A percentile compares a stretch with the other conserved stretches of the same genome.
phyloP scores from a whole-genome alignment of 1,284 basidiomycete species.

The Pterulicium gracile region DNA sequence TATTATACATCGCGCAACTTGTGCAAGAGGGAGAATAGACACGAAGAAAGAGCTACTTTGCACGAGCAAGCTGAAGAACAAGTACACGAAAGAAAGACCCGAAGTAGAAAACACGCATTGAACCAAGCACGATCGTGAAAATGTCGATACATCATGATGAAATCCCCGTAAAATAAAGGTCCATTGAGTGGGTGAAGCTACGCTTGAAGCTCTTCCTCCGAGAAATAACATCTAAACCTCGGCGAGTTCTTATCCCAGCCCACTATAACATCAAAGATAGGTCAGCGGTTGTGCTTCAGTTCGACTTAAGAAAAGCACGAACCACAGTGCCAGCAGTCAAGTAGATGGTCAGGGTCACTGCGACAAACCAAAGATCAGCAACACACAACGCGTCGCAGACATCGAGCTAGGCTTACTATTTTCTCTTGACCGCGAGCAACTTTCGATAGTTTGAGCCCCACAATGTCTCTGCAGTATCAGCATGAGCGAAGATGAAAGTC shows the following conservation, averaged over 20 bases:
- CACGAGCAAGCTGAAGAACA: too few relatives aligned
- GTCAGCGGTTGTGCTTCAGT: too few relatives aligned
- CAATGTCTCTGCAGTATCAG: constrained; percentile 26
- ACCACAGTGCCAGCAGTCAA: constrained; percentile 57
- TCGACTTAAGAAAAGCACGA: not conserved
- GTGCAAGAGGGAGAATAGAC: too few relatives aligned
- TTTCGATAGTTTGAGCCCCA: constrained; percentile 42
- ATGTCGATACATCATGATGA: too few relatives aligned
- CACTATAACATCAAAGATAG: not conserved
- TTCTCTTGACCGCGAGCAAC: constrained; percentile 38
- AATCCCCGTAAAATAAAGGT: too few relatives aligned
- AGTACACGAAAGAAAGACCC: too few relatives aligned
- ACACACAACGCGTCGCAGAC: not conserved
- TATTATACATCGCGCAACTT: too few relatives aligned
- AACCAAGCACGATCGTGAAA: too few relatives aligned
- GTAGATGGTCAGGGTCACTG: constrained; percentile 40
- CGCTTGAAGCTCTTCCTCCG: too few relatives aligned
- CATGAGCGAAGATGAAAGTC: constrained; percentile 1
- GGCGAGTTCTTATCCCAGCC: not conserved
- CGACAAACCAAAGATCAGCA: constrained; percentile 5
- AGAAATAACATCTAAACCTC: not conserved
- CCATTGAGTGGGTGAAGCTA: too few relatives aligned
- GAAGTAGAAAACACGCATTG: too few relatives aligned
- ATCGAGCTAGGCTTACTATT: constrained; percentile 33
- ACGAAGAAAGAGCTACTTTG: too few relatives aligned